Evolutionary conservation across 176 grass and related monocot species (phyloP), one percentile per base, ranked within the genome.

Genomic region (Carex cristatella): DNA sequence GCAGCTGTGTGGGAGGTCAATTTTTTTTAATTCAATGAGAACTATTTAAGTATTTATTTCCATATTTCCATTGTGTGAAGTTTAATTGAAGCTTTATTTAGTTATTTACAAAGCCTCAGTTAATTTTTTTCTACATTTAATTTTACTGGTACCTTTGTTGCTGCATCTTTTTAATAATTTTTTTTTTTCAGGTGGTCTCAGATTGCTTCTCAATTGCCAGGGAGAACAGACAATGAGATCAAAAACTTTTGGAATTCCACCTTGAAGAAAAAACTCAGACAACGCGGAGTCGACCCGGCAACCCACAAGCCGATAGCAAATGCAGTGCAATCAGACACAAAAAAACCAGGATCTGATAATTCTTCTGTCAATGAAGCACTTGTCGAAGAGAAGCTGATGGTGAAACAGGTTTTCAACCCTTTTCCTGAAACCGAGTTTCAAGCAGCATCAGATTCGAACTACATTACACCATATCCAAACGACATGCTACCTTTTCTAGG

Each of bases 161-260:
- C 55, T 55, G 33, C 51, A 1, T n/a, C 66, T 12, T 27, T 79
- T 10, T 72, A 19, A 66, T 71, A 19, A 2, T 5, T 65, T 59
- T 65, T 63, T 15, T 44, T 38, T 74, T 60, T 18, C 89, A 96
- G 94, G 84, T 97, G 94, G 94, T 97, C 94, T 5, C 94, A 97
- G 84, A 97, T 97, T 67, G 94, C 94, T 35, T 88, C 94, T 15
- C 89, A 94, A 31, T 74, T 97, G 88, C 94, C 94, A 0, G 94
- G 94, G 12, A 88, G 94, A 84, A 97, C 94, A 54, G 94, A 97
- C 69, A 97, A 97, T 81, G 94, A 97, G 84, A 97, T 97, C 81
- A 97, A 97, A 76, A 97, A 97, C 86, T 97, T 91, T 83, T 97
- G 94, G 94, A 97, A 97, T 69, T 93, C 91, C 69, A 87, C 88